Evolutionary conservation across 148 eudicot genomes (phyloP).

Genomic region (Diospyros lotus): DNA sequence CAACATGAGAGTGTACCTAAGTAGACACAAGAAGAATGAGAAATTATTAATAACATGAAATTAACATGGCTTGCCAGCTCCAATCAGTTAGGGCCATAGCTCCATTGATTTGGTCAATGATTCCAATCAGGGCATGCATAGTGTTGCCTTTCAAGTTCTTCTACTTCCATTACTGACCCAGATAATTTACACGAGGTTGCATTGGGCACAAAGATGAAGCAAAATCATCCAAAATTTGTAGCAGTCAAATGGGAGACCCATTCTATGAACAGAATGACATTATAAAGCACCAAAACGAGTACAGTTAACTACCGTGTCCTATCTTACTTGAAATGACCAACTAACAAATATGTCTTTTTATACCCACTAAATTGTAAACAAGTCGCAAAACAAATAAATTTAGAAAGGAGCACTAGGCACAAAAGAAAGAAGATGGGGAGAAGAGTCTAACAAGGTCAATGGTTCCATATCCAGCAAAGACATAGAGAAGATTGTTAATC

Average conservation of each 20-base stretch:
- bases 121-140: too few species aligned
- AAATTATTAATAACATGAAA: conserved; percentile 5
- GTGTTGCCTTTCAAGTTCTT: too few species aligned
- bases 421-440: neutral
- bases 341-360: neutral
- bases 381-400: neutral
- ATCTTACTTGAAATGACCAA: neutral
- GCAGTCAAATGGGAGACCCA: neutral
- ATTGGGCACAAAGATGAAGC: neutral
- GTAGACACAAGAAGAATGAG: conserved; percentile 5
- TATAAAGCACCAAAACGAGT: neutral
- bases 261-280: neutral
- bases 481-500: conserved; percentile 74
- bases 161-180: too few species aligned
- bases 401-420: neutral
- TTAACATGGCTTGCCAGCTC: neutral
- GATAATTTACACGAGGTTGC: neutral
- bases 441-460: conserved; percentile 67
- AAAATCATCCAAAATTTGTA: neutral
- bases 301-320: neutral
- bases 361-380: neutral
- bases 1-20: conserved; percentile 99
- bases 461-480: conserved; percentile 95
- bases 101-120: neutral
- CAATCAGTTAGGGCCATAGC: neutral